phyloP scores from a whole-genome alignment of 2,329 filamentous ascomycete genomes.

The Fusarium brevicatenulatum region DNA sequence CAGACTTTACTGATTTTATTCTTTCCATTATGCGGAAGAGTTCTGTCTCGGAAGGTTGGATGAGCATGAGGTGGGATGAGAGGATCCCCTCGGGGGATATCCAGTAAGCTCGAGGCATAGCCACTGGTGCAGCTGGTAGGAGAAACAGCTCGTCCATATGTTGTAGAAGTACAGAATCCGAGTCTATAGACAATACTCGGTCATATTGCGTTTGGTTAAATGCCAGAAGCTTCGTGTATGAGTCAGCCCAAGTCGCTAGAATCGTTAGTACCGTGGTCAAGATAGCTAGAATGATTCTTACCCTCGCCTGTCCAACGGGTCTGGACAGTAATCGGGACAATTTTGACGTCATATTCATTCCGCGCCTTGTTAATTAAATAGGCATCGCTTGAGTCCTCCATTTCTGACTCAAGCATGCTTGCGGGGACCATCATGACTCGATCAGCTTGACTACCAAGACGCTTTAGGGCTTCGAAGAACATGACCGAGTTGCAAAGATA shows the following conservation, averaged over 20 bases:
- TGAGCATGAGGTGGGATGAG: conserved; percentile 67
- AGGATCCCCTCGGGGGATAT: conserved; percentile 64
- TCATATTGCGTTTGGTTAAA: conserved; percentile 73
- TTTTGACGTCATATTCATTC: conserved; percentile 56
- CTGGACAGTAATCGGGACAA: conserved; percentile 55
- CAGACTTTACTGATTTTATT: conserved; percentile 28
- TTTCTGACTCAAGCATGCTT: conserved; percentile 48
- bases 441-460: conserved; percentile 54
- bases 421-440: conserved; percentile 59
- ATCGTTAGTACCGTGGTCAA: too few relatives aligned
- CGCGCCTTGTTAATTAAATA: conserved; percentile 54
- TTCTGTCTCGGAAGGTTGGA: conserved; percentile 66
- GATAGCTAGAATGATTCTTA: conserved; percentile 12
- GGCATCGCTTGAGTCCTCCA: conserved; percentile 42
- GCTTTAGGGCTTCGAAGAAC: conserved; percentile 58
- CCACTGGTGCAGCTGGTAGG: conserved; percentile 67
- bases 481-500: conserved; percentile 62
- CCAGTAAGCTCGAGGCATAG: conserved; percentile 80
- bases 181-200: conserved; percentile 63
- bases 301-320: conserved; percentile 48
- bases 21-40: conserved; percentile 51
- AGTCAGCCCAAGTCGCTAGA: conserved; percentile 66
- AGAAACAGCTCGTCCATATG: conserved; percentile 77
- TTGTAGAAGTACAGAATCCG: conserved; percentile 70
- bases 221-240: conserved; percentile 74